These are phyloP conservation scores for Aspergillus nidulans DNA, from an alignment of 495 filamentous ascomycete species.

Conservation along the genomic window DNA sequence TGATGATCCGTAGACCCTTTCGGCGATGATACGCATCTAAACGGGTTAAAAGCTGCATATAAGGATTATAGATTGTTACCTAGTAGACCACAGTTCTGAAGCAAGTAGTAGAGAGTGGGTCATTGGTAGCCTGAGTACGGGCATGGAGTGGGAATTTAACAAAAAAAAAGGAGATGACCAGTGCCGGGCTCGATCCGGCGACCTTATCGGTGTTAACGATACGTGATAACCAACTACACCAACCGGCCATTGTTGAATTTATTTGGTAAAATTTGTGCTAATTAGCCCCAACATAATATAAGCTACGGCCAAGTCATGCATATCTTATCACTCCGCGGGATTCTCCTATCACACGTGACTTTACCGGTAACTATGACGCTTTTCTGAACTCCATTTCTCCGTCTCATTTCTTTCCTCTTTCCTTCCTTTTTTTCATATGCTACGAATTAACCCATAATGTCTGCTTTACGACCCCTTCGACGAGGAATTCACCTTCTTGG, in stretches of 20 bases:
- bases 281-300: no score
- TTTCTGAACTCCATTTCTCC: constrained; percentile 24
- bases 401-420: constrained; percentile 3
- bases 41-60: no score
- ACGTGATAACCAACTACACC: no score
- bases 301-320: background rate
- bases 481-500: constrained; percentile 32
- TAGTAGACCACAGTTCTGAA: no score
- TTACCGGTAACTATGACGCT: constrained; percentile 29
- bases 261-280: no score
- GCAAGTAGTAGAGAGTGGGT: no score
- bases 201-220: no score
- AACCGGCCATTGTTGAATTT: no score
- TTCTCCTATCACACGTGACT: constrained; percentile 42
- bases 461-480: constrained; percentile 31
- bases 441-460: constrained; percentile 26
- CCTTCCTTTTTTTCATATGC: constrained; percentile 17
- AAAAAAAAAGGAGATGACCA: background rate
- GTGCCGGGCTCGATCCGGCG: background rate
- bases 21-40: no score
- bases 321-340: constrained; percentile 14
- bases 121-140: no score
- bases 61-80: no score
- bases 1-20: background rate
- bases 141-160: no score